Evolutionary conservation across 495 filamentous ascomycete species (phyloP), one percentile per base, ranked within the genome.

Genomic region (Penicillium daleae): DNA sequence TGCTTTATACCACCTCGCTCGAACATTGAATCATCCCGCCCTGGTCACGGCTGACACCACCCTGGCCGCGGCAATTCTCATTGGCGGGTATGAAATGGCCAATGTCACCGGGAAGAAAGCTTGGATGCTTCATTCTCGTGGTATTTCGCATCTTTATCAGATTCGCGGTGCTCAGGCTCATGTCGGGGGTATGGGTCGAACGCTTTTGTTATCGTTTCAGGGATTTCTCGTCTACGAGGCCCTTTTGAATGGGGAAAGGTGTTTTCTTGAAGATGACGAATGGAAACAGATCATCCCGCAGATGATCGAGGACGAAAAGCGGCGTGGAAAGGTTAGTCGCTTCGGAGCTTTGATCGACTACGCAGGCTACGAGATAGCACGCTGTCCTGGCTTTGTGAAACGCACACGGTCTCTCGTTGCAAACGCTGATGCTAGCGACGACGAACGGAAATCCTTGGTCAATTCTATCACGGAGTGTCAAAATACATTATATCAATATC

Each of bases 71-170:
- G 73, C 74, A 0, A 68, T 72, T 22, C 62, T 77, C 1, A 66
- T 78, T 1, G 71, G 66, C 5, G 51, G 73, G 17, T 80, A 75
- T 56, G 76, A 80, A 50, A 51, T 76, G 57, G 53, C 72, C 24
- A 71, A 69, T 44, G 62, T 62, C 1, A 71, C 74, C 2, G 65
- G 57, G 6, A 49, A 64, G 12, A 54, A 68, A 19, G 69, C 72
- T 1, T 79, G 76, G 73, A 59, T 79, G 19, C 61, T 69, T 13
- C 77, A 79, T 59, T 71, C 78, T 3, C 68, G 73, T 4, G 78
- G 77, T 21, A 71, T 76, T 9, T 66, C 56, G 6, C 54, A 61
- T 33, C 65, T 78, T 15, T 67, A 77, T 22, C 60, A 57, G 4
- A 52, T 71, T 12, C 74, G 78, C 0, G 76, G 77, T 0, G 60